phyloP scores from a whole-genome alignment of 208 protist genomes.

The Porcisia deanei region DNA sequence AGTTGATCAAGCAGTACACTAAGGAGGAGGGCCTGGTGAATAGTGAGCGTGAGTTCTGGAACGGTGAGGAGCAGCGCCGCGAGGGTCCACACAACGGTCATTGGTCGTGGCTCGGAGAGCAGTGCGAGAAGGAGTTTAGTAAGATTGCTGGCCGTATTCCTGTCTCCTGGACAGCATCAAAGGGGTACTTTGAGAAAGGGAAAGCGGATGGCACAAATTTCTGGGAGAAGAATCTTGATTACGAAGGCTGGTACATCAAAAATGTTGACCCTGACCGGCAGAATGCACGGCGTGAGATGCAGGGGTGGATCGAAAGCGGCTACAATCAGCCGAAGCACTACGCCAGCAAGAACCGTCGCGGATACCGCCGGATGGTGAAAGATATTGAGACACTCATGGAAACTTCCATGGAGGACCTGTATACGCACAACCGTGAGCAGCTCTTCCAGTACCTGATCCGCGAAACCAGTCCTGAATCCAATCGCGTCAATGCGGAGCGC shows the following conservation, averaged over 20 bases:
- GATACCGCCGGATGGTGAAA: conserved; percentile 90
- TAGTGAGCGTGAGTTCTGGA: conserved; percentile 83
- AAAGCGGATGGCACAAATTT: conserved; percentile 88
- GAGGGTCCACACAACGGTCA: conserved; percentile 88
- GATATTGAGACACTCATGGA: conserved; percentile 90
- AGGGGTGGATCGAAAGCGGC: conserved; percentile 83
- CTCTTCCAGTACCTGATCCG: conserved; percentile 90
- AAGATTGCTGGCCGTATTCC: conserved; percentile 83
- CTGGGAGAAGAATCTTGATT: conserved; percentile 93
- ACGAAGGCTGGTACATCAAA: conserved; percentile 92
- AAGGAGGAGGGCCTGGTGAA: conserved; percentile 79
- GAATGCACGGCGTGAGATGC: conserved; percentile 79
- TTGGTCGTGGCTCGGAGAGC: conserved; percentile 85
- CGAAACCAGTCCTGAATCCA: conserved; percentile 85
- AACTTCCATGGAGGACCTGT: conserved; percentile 89
- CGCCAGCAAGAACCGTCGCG: conserved; percentile 87
- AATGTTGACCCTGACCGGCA: conserved; percentile 88
- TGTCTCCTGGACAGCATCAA: conserved; percentile 77
- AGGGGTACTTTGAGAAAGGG: conserved; percentile 87
- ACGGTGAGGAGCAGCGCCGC: conserved; percentile 83
- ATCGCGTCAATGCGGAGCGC: conserved; percentile 87
- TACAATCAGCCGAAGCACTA: conserved; percentile 92
- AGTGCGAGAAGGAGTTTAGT: conserved; percentile 83
- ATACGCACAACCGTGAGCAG: conserved; percentile 88
- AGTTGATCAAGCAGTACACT: conserved; percentile 67